Evolutionary conservation across 495 filamentous ascomycete species (phyloP).

Genomic region (Aspergillus nidulans): DNA sequence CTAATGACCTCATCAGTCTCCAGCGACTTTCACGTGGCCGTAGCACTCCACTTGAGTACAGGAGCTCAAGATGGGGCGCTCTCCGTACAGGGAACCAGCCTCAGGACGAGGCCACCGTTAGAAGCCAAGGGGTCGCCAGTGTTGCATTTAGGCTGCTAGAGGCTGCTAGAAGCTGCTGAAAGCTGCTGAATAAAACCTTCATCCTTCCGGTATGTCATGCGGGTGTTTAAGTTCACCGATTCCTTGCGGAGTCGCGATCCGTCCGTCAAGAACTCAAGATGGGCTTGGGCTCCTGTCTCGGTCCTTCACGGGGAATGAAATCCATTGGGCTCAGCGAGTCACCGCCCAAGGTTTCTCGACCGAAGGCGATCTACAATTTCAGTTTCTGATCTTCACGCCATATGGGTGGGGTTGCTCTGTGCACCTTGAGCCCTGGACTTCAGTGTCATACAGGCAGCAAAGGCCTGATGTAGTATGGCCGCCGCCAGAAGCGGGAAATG

Average conservation of each 20-base stretch:
- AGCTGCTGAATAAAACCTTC: background rate
- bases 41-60: background rate
- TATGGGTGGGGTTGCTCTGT: constrained; percentile 8
- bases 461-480: background rate
- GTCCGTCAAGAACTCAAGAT: constrained; percentile 19
- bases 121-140: background rate
- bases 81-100: background rate
- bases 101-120: background rate
- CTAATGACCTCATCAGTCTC: background rate
- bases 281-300: constrained; percentile 10
- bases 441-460: constrained; percentile 7
- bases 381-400: constrained; percentile 9
- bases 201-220: constrained; percentile 33
- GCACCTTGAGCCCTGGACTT: constrained; percentile 6
- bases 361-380: constrained; percentile 11
- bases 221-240: constrained; percentile 39
- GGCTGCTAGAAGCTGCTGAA: no score
- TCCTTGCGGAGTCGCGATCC: constrained; percentile 35
- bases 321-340: background rate
- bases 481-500: constrained; percentile 7
- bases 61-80: background rate
- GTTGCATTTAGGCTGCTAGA: no score
- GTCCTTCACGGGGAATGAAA: constrained; percentile 8
- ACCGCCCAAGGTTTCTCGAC: constrained; percentile 5
- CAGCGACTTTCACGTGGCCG: background rate